phyloP scores from a whole-genome alignment of 2,329 filamentous ascomycete genomes.

The Apiospora aurea region DNA sequence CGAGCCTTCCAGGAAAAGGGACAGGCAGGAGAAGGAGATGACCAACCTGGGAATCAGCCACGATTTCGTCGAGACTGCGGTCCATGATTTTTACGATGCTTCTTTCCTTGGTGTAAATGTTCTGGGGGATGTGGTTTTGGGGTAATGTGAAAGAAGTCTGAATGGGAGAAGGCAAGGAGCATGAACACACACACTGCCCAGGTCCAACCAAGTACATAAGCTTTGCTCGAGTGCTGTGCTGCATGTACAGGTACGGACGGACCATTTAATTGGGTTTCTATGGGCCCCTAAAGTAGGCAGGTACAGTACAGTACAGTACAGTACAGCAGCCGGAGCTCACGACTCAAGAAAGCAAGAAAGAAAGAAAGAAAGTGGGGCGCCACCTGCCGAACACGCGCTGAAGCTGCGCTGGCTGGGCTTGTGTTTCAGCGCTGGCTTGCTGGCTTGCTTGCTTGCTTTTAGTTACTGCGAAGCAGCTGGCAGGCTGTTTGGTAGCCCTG shows the following conservation, averaged over 20 bases:
- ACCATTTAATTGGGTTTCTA: neutral
- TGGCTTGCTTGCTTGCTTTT: neutral
- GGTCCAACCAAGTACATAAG: neutral
- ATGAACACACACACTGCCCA: neutral
- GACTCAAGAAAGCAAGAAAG: neutral
- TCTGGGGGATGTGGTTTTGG: slow-evolving; percentile 11
- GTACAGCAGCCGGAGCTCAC: neutral
- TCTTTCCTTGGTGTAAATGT: slow-evolving; percentile 26
- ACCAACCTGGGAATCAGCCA: slow-evolving; percentile 44
- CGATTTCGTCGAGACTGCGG: slow-evolving; percentile 45
- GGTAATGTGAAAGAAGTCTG: neutral
- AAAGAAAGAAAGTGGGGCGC: neutral
- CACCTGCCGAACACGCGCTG: neutral
- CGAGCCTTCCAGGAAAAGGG: neutral
- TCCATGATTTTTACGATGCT: slow-evolving; percentile 37
- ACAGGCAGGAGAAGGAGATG: neutral
- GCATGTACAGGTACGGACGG: too few relatives aligned
- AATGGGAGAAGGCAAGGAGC: neutral
- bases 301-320: too few relatives aligned
- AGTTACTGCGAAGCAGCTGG: neutral
- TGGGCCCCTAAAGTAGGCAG: neutral
- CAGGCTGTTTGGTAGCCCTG: neutral
- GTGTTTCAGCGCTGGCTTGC: neutral
- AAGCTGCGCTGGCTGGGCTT: neutral
- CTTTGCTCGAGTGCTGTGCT: neutral